A percentile compares a stretch with the other conserved stretches of the same genome.
Evolutionary conservation across 768 basidiomycete genomes (phyloP).

Genomic region (Suillus ampliporus): DNA sequence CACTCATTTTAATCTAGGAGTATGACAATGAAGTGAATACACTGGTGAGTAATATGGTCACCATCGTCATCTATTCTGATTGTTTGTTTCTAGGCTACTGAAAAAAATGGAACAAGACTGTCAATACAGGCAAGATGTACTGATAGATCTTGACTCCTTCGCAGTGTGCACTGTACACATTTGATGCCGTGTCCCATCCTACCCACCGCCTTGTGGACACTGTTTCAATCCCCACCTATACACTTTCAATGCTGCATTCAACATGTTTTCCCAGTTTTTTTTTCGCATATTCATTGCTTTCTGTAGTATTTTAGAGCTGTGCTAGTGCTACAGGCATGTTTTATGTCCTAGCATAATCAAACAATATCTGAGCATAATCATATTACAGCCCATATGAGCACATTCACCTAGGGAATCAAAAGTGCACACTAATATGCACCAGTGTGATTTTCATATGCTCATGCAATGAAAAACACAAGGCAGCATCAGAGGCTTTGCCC

Average conservation of each 20-base stretch:
- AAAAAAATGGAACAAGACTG: too few relatives aligned
- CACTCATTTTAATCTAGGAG: too few relatives aligned
- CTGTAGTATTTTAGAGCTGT: background rate
- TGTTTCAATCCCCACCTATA: too few relatives aligned
- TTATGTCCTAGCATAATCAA: conserved; percentile 1
- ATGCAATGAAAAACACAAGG: background rate
- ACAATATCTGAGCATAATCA: background rate
- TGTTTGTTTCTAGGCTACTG: too few relatives aligned
- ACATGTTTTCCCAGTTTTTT: background rate
- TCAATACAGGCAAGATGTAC: too few relatives aligned
- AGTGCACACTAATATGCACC: background rate
- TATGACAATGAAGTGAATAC: too few relatives aligned
- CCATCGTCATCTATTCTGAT: too few relatives aligned
- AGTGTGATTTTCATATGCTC: background rate
- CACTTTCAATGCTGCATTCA: background rate
- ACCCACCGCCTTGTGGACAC: too few relatives aligned
- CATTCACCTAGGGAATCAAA: background rate
- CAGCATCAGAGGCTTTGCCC: background rate
- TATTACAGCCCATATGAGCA: background rate
- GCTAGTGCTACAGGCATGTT: background rate
- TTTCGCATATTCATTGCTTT: background rate
- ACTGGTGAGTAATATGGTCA: too few relatives aligned
- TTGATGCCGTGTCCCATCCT: too few relatives aligned
- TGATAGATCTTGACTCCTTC: too few relatives aligned
- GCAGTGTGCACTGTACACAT: too few relatives aligned